These are phyloP conservation scores for Paraphaeosphaeria minitans DNA, from an alignment of 2,329 filamentous ascomycete genomes.

Conservation along the genomic window DNA sequence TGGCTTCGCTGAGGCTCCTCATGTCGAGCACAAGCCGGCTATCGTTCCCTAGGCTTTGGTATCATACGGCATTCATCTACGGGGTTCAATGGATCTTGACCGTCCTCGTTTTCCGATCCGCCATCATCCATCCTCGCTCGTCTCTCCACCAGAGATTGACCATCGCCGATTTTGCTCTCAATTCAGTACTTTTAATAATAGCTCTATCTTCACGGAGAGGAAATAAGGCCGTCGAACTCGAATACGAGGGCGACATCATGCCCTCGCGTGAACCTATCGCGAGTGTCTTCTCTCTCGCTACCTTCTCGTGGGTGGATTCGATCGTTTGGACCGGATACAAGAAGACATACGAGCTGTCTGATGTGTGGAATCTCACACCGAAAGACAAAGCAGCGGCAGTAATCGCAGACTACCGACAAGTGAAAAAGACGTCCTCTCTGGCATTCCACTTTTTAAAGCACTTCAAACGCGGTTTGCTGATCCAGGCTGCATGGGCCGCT, in stretches of 20 bases:
- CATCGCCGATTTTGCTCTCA: slow-evolving; percentile 75
- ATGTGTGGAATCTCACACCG: slow-evolving; percentile 90
- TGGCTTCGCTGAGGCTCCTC: slow-evolving; percentile 74
- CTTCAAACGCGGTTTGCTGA: slow-evolving; percentile 76
- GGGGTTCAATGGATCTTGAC: slow-evolving; percentile 78
- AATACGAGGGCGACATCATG: slow-evolving; percentile 86
- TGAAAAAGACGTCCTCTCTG: slow-evolving; percentile 80
- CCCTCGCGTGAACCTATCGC: slow-evolving; percentile 86
- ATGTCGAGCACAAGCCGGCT: slow-evolving; percentile 63
- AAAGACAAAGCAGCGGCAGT: slow-evolving; percentile 86
- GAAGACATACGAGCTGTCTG: slow-evolving; percentile 77
- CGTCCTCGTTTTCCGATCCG: slow-evolving; percentile 81
- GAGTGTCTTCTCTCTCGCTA: slow-evolving; percentile 84
- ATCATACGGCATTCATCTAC: slow-evolving; percentile 88
- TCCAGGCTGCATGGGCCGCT: slow-evolving; percentile 80
- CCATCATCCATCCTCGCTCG: slow-evolving; percentile 76
- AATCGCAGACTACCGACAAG: slow-evolving; percentile 79
- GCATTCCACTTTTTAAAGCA: slow-evolving; percentile 82
- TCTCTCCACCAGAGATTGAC: slow-evolving; percentile 66
- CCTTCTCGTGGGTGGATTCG: slow-evolving; percentile 88
- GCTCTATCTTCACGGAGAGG: slow-evolving; percentile 85
- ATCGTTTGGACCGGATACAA: slow-evolving; percentile 90
- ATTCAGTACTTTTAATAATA: slow-evolving; percentile 74
- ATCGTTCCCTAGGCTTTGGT: slow-evolving; percentile 81
- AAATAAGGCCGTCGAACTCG: slow-evolving; percentile 84